phyloP scores from a whole-genome alignment of 2,329 filamentous ascomycete genomes.

The Curvularia lunata region DNA sequence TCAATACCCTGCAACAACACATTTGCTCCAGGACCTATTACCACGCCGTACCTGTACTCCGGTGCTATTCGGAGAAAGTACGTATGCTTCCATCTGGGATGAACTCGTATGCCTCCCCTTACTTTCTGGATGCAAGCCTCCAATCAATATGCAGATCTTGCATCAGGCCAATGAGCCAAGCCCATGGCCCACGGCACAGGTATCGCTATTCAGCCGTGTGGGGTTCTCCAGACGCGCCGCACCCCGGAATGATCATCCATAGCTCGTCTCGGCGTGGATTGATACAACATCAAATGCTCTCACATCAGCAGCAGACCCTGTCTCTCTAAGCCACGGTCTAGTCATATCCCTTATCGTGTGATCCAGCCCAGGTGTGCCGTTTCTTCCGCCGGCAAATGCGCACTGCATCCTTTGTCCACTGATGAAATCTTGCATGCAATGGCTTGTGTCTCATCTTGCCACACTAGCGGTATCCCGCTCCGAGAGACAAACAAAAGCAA shows the following conservation, averaged over 20 bases:
- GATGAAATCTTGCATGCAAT: slow-evolving; percentile 11
- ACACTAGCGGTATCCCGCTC: slow-evolving; percentile 23
- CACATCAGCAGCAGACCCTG: slow-evolving; percentile 25
- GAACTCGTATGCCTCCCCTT: slow-evolving; percentile 22
- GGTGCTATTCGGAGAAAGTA: slow-evolving; percentile 27
- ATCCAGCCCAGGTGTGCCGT: slow-evolving; percentile 11
- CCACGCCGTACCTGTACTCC: slow-evolving; percentile 16
- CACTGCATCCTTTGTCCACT: slow-evolving; percentile 17
- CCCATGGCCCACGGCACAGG: slow-evolving; percentile 18
- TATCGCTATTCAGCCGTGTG: slow-evolving; percentile 28
- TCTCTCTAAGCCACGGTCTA: slow-evolving; percentile 10
- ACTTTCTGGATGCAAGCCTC: slow-evolving; percentile 13
- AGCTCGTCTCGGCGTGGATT: slow-evolving; percentile 13
- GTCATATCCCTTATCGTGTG: slow-evolving; percentile 14
- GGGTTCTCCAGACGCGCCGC: slow-evolving; percentile 20
- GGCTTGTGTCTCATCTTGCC: slow-evolving; percentile 13
- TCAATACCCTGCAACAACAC: not conserved
- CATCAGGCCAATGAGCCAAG: slow-evolving; percentile 28
- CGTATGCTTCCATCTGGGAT: slow-evolving; percentile 20
- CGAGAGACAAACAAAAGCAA: slow-evolving; percentile 26
- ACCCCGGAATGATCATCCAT: slow-evolving; percentile 26
- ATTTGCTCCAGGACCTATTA: slow-evolving; percentile 9
- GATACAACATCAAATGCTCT: slow-evolving; percentile 20
- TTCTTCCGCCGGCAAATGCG: slow-evolving; percentile 25
- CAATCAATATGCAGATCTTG: slow-evolving; percentile 24